These are phyloP conservation scores for Tetraselmis chui DNA, from an alignment of 139 green algal species.

Conservation along the genomic window DNA sequence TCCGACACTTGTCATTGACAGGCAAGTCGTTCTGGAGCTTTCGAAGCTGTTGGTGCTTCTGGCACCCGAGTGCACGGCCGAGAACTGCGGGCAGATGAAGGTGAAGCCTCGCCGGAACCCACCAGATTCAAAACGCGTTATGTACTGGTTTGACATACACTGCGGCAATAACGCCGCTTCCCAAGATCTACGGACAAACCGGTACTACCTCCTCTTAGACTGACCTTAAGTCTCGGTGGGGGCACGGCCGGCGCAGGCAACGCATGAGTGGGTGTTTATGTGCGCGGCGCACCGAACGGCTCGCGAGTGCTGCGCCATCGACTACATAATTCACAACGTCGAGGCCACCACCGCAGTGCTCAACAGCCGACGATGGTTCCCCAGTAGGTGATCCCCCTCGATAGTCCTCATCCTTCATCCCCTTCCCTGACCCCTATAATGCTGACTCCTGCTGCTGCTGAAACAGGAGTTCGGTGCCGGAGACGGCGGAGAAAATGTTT, in stretches of 20 bases:
- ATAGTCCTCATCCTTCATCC: background rate
- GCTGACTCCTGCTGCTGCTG: too few relatives aligned
- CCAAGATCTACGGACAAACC: too few relatives aligned
- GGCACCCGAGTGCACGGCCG: background rate
- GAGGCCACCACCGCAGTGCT: background rate
- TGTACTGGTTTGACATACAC: too few relatives aligned
- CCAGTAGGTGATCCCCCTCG: too few relatives aligned
- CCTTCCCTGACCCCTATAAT: background rate
- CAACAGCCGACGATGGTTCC: background rate
- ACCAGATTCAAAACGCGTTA: too few relatives aligned
- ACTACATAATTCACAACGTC: conserved; percentile 1
- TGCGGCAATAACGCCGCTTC: too few relatives aligned
- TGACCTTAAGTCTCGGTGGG: too few relatives aligned
- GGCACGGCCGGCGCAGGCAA: background rate
- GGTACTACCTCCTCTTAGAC: too few relatives aligned
- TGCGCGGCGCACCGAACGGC: background rate
- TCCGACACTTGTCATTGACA: too few relatives aligned
- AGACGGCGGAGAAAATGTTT: conserved; percentile 1
- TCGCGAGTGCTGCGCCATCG: background rate
- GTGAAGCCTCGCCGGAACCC: background rate
- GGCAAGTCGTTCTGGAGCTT: background rate
- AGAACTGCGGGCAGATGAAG: conserved; percentile 5
- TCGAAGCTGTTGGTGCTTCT: background rate
- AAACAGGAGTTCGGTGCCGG: background rate
- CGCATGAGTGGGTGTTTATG: background rate